phyloP scores from a whole-genome alignment of 768 basidiomycete genomes.

The Daedaleopsis sinensis region DNA sequence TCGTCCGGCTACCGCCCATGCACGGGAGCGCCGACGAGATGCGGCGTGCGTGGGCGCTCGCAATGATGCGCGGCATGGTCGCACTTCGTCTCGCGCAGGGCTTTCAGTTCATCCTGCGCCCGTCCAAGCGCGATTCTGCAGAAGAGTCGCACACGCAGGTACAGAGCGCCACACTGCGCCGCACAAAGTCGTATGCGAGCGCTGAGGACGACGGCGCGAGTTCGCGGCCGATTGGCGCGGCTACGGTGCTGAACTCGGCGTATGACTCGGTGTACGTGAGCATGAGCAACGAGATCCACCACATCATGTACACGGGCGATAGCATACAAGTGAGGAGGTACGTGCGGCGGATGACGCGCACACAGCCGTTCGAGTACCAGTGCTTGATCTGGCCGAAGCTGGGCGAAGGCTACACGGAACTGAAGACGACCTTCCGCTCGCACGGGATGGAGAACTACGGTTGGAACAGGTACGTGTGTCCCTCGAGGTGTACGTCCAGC shows the following conservation, averaged over 20 bases:
- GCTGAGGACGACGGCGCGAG: slow-evolving; percentile 54
- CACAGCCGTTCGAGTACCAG: slow-evolving; percentile 72
- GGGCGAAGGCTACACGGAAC: slow-evolving; percentile 84
- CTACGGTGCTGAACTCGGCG: slow-evolving; percentile 62
- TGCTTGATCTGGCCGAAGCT: slow-evolving; percentile 95
- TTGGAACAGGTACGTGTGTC: slow-evolving; percentile 71
- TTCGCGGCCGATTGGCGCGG: slow-evolving; percentile 63
- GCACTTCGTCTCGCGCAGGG: slow-evolving; percentile 91
- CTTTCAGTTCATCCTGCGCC: slow-evolving; percentile 86
- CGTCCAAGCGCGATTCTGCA: slow-evolving; percentile 31
- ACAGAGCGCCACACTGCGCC: slow-evolving; percentile 38
- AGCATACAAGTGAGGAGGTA: slow-evolving; percentile 87
- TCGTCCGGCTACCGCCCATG: slow-evolving; percentile 67
- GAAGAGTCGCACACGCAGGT: slow-evolving; percentile 33
- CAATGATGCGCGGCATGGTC: slow-evolving; percentile 91
- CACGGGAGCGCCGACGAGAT: slow-evolving; percentile 56
- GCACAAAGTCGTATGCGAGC: slow-evolving; percentile 57
- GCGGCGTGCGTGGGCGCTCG: slow-evolving; percentile 72
- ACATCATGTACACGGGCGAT: slow-evolving; percentile 90
- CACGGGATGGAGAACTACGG: slow-evolving; percentile 83
- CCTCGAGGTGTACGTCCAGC: too few species aligned
- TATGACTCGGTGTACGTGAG: slow-evolving; percentile 84
- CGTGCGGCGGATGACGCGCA: slow-evolving; percentile 70
- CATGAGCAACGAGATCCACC: slow-evolving; percentile 95
- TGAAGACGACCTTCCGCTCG: slow-evolving; percentile 71